Percentiles rank a stretch among this genome's conserved stretches.
phyloP scores from a whole-genome alignment of 352 stramenopile species.

The Aphanomyces stellatus region DNA sequence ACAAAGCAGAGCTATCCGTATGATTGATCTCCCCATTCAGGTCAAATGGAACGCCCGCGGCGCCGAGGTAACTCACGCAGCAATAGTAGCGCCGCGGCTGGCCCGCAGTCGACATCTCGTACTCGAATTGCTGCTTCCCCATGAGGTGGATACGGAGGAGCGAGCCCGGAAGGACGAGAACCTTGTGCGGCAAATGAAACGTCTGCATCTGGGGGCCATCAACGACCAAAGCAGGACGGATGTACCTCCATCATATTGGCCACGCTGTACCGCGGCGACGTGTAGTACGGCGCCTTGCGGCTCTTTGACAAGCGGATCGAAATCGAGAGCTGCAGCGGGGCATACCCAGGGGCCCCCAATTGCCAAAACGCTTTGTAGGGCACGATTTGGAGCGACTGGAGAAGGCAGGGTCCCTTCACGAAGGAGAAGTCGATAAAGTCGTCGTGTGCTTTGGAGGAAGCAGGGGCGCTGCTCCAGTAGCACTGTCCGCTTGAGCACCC shows the following conservation, averaged over 20 bases:
- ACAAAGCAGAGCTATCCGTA: too few species aligned
- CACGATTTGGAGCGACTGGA: slow-evolving; percentile 44
- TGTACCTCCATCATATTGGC: slow-evolving; percentile 23
- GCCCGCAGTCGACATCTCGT: slow-evolving; percentile 21
- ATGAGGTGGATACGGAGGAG: slow-evolving; percentile 50
- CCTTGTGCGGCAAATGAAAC: slow-evolving; percentile 35
- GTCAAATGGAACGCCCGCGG: neutral
- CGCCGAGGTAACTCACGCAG: slow-evolving; percentile 60
- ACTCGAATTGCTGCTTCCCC: slow-evolving; percentile 43
- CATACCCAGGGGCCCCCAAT: slow-evolving; percentile 54
- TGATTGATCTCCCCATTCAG: too few species aligned
- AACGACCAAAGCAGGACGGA: neutral
- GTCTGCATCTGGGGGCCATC: slow-evolving; percentile 34
- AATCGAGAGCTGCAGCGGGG: slow-evolving; percentile 42
- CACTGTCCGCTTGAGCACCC: slow-evolving; percentile 50
- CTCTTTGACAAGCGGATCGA: slow-evolving; percentile 31
- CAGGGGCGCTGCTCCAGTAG: slow-evolving; percentile 77
- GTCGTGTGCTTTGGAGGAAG: slow-evolving; percentile 35
- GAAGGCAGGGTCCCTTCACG: slow-evolving; percentile 31
- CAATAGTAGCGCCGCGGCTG: slow-evolving; percentile 49
- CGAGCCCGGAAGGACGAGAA: slow-evolving; percentile 38
- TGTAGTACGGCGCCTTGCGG: slow-evolving; percentile 28
- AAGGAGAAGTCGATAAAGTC: slow-evolving; percentile 63
- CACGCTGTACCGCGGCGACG: slow-evolving; percentile 47
- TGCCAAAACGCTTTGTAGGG: slow-evolving; percentile 74